Conservation (phyloP, 2,329 filamentous ascomycete species). For the Amauroascus verrucosus region DNA sequence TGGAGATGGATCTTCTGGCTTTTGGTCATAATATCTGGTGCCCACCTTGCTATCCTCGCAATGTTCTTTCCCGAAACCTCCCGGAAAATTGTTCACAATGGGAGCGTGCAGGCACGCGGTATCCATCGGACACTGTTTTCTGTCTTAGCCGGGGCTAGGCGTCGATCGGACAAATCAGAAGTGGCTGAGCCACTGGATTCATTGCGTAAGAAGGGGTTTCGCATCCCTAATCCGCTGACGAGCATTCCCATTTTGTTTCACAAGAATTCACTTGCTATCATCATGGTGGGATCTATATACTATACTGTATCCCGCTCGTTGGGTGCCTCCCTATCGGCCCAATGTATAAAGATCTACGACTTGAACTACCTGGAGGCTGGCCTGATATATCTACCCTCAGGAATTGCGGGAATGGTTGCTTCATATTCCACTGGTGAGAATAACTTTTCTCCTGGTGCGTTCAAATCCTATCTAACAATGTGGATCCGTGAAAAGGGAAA, state of each 20-base stretch:
- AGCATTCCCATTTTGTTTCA: constrained; percentile 3
- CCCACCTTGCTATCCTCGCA: not conserved
- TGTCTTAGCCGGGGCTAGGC: not conserved
- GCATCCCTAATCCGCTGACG: not conserved
- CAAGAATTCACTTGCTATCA: constrained; percentile 6
- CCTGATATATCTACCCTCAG: constrained; percentile 3
- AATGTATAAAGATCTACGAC: constrained; percentile 3
- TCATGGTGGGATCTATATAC: constrained; percentile 7
- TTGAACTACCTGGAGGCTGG: constrained; percentile 1
- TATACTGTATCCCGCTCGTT: constrained; percentile 2
- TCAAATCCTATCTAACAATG: no score
- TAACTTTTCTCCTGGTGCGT: not conserved
- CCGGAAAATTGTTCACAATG: constrained; percentile 3
- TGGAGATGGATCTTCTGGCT: constrained; percentile 43
- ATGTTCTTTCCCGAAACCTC: constrained; percentile 3
- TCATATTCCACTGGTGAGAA: constrained; percentile 7
- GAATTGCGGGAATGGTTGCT: constrained; percentile 2
- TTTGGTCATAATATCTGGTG: not conserved
- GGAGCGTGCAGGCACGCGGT: not conserved
- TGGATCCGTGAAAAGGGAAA: constrained; percentile 1
- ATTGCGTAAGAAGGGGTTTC: not conserved
- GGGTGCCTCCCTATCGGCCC: constrained; percentile 1
- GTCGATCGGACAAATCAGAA: not conserved
- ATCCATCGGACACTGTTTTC: constrained; percentile 3
- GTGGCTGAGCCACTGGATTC: not conserved